These are phyloP conservation scores for Selenicereus undatus DNA, from an alignment of 148 eudicot genomes.

Conservation along the genomic window DNA sequence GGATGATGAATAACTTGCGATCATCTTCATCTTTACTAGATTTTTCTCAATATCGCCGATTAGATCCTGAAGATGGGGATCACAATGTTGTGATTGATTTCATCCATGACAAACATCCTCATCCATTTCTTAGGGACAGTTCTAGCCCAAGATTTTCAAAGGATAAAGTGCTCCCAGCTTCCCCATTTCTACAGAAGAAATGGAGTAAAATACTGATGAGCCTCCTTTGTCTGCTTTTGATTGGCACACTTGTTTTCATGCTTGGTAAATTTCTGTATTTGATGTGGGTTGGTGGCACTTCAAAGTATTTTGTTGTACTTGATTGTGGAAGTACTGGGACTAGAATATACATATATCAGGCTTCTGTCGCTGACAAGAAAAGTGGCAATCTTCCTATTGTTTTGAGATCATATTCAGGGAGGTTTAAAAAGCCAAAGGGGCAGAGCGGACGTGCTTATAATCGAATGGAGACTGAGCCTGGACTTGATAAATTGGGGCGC, in stretches of 20 bases:
- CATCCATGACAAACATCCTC: conserved; percentile 35
- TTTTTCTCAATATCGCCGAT: conserved; percentile 58
- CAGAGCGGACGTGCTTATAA: conserved; percentile 86
- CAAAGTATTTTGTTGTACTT: conserved; percentile 80
- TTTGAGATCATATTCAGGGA: conserved; percentile 67
- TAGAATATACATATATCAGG: conserved; percentile 83
- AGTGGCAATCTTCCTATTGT: conserved; percentile 64
- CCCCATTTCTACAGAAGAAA: conserved; percentile 36
- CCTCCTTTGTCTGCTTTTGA: conserved; percentile 53
- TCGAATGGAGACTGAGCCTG: conserved; percentile 98
- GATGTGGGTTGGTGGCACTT: conserved; percentile 57
- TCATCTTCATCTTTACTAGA: conserved; percentile 88
- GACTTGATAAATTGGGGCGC: conserved; percentile 86
- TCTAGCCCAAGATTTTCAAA: conserved; percentile 71
- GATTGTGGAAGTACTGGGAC: conserved; percentile 99
- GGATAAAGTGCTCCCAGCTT: conserved; percentile 55
- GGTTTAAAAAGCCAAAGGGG: conserved; percentile 46
- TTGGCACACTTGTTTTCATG: conserved; percentile 44
- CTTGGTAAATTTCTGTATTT: conserved; percentile 40
- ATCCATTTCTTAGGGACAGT: conserved; percentile 39
- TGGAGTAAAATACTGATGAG: conserved; percentile 50
- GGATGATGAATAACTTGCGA: conserved; percentile 46
- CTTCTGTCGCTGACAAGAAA: conserved; percentile 54
- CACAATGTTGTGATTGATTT: conserved; percentile 30
- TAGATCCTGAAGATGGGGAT: conserved; percentile 56